Evolutionary conservation across 2,329 filamentous ascomycete species (phyloP), one percentile per base, ranked within the genome.

Genomic region (Microdochium paspali): DNA sequence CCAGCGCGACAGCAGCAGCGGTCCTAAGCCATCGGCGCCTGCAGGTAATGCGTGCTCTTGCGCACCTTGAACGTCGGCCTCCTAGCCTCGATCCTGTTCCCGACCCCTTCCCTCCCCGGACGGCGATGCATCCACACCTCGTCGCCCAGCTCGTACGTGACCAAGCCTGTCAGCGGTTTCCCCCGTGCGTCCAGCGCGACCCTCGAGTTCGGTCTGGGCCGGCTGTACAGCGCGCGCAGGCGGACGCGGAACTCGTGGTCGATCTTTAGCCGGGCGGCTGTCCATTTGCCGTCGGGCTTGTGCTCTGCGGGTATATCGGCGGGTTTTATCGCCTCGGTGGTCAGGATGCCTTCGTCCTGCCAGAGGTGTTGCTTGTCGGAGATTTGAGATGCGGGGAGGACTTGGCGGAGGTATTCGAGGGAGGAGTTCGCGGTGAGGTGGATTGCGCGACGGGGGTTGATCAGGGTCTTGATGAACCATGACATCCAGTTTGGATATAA

Each of bases 391-490:
- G 56, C 50, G 10, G 74, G 74, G 45, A 82, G 66, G 2, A 77
- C 72, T 10, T 72, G 66, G 42, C 69, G 69, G 4, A 84, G 67
- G 47, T 85, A 85, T 53, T 85, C 81, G 24, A 86, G 69, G 24
- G 72, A 75, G 7, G 79, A 73, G 50, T 77, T 77, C 53, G 83
- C 70, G 42, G 83, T 85, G 31, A 86, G 66, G 56, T 81, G 76
- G 24, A 84, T 71, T 2, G 80, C 81, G 47, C 82, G 70, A 44
- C 73, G 65, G 0, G 81, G 79, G 54, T 85, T 73, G n/a, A 82
- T 75, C 13, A 80, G 76, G 45, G 76, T 77, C 59, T 85, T 85
- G 51, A 81, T 67, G 13, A 84, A 63, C 9, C 79, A 58, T 1
- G 76, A 75, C 58, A 77, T 76, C 53, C 79, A 66, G 35, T 73